Conservation (phyloP, 2,329 filamentous ascomycete genomes). For the Leptographium radiaticola region DNA sequence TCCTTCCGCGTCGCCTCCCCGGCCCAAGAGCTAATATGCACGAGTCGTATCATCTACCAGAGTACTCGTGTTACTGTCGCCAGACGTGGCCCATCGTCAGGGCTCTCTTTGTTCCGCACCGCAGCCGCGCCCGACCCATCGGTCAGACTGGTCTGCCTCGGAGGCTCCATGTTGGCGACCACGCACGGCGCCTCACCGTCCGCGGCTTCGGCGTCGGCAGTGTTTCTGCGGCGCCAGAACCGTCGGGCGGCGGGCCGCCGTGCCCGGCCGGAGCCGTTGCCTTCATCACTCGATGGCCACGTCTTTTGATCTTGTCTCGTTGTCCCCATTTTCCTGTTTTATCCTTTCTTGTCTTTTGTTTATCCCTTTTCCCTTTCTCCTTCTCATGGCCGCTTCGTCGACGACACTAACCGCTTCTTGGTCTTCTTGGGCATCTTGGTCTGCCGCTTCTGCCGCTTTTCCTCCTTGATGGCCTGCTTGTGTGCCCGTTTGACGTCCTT, state of each 20-base stretch:
- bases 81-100: constrained; percentile 28
- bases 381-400: constrained; percentile 36
- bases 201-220: background rate
- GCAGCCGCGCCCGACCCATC: background rate
- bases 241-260: background rate
- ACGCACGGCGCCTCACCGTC: background rate
- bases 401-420: constrained; percentile 75
- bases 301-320: background rate
- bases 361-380: background rate
- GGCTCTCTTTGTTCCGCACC: constrained; percentile 47
- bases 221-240: background rate
- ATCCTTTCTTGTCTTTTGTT: constrained; percentile 32
- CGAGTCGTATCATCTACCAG: too few species aligned
- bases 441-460: constrained; percentile 84
- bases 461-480: constrained; percentile 86
- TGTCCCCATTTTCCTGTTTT: background rate
- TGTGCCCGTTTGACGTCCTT: constrained; percentile 83
- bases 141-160: background rate
- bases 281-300: constrained; percentile 10
- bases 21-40: too few species aligned
- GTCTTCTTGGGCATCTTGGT: constrained; percentile 93
- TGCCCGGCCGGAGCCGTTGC: constrained; percentile 4
- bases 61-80: background rate
- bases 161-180: background rate
- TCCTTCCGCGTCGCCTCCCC: too few species aligned